These are phyloP conservation scores for Sordariomycetes sp. DNA, from an alignment of 2,329 filamentous ascomycete genomes.

Conservation along the genomic window DNA sequence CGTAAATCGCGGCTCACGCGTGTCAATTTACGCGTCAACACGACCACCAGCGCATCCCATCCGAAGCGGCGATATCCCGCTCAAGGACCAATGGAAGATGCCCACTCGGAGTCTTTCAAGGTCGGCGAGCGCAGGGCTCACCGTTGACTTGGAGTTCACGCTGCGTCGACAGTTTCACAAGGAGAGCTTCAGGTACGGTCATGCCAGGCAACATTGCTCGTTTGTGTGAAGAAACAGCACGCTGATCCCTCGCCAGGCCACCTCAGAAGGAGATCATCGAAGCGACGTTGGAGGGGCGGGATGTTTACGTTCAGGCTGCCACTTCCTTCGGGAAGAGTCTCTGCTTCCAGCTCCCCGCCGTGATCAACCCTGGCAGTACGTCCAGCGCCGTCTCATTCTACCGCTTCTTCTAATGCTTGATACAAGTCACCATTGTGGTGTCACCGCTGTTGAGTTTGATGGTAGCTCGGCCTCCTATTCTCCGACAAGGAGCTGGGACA, in stretches of 20 bases:
- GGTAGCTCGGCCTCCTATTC: conserved; percentile 29
- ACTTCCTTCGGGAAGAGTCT: conserved; percentile 87
- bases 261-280: conserved; percentile 79
- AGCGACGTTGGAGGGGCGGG: conserved; percentile 66
- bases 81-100: background rate
- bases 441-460: conserved; percentile 83
- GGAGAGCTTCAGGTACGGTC: conserved; percentile 50
- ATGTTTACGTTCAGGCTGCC: conserved; percentile 88
- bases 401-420: background rate
- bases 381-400: conserved; percentile 10
- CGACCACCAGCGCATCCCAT: background rate
- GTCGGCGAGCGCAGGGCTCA: conserved; percentile 4
- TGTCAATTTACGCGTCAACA: background rate
- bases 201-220: background rate
- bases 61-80: background rate
- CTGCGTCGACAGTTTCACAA: conserved; percentile 63
- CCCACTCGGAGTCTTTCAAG: background rate
- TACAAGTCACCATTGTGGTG: conserved; percentile 71
- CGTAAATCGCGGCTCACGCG: background rate
- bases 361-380: conserved; percentile 75
- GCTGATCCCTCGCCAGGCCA: conserved; percentile 37
- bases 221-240: background rate
- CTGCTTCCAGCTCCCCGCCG: conserved; percentile 83
- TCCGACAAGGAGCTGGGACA: background rate
- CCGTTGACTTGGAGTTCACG: conserved; percentile 57